Conservation (phyloP, 176 grass and related monocot species). For the Zoysia japonica region DNA sequence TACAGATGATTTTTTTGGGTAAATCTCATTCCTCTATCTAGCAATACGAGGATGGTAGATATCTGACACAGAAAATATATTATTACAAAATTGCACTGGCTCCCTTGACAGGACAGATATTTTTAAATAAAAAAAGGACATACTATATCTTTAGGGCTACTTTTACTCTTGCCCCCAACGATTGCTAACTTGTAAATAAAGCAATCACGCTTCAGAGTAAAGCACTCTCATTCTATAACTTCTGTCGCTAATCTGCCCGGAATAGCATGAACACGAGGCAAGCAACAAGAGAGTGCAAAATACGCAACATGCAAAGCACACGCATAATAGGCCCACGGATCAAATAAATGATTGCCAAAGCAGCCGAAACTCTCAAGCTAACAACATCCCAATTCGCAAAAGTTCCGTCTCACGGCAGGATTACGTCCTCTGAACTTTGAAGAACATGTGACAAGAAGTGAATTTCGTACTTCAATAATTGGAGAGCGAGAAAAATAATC, state of each 20-base stretch:
- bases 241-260: neutral
- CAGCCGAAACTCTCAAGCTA: neutral
- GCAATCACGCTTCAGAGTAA: neutral
- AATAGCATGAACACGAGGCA: constrained; percentile 8
- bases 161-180: neutral
- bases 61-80: constrained; percentile 9
- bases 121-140: no score
- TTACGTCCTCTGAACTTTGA: neutral
- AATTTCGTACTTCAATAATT: neutral
- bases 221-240: neutral
- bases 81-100: neutral
- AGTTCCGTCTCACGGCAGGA: neutral
- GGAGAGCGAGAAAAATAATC: neutral
- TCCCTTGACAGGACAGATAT: neutral
- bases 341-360: neutral
- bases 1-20: neutral
- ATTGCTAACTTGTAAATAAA: neutral
- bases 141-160: neutral
- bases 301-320: neutral
- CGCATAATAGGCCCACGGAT: neutral
- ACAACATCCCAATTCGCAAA: neutral
- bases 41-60: neutral
- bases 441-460: neutral
- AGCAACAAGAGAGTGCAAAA: constrained; percentile 8
- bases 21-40: neutral